phyloP scores from a whole-genome alignment of 495 filamentous ascomycete species.

The Podospora bellae-mahoneyi region DNA sequence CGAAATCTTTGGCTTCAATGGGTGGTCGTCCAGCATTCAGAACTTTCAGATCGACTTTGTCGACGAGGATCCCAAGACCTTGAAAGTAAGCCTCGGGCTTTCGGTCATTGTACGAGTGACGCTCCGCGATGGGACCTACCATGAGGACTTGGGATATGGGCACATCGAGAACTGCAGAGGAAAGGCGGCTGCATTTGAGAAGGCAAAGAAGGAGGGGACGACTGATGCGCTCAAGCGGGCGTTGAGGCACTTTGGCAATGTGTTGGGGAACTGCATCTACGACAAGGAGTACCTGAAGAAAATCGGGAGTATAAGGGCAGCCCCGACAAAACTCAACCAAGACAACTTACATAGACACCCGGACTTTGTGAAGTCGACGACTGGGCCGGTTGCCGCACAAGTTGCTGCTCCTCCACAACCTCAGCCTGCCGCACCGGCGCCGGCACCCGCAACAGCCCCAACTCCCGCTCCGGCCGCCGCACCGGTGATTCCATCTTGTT shows the following conservation, averaged over 20 bases:
- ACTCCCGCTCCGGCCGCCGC: constrained; percentile 17
- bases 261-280: constrained; percentile 95
- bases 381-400: constrained; percentile 29
- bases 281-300: constrained; percentile 88
- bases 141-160: constrained; percentile 96
- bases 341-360: constrained; percentile 76
- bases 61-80: constrained; percentile 50
- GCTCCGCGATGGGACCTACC: constrained; percentile 85
- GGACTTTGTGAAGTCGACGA: constrained; percentile 56
- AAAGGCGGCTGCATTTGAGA: constrained; percentile 92
- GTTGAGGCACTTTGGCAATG: constrained; percentile 88
- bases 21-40: constrained; percentile 89
- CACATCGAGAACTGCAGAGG: constrained; percentile 92
- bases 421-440: constrained; percentile 19
- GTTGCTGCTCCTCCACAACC: constrained; percentile 27
- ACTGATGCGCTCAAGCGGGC: constrained; percentile 91
- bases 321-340: constrained; percentile 64
- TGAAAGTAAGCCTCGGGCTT: constrained; percentile 75
- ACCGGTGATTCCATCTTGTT: not conserved
- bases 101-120: constrained; percentile 88
- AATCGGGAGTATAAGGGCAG: constrained; percentile 75
- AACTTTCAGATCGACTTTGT: constrained; percentile 91
- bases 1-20: constrained; percentile 98
- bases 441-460: constrained; percentile 30
- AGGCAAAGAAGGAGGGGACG: constrained; percentile 95